phyloP scores from a whole-genome alignment of 768 basidiomycete genomes.

The Leccinum subtestaceum region DNA sequence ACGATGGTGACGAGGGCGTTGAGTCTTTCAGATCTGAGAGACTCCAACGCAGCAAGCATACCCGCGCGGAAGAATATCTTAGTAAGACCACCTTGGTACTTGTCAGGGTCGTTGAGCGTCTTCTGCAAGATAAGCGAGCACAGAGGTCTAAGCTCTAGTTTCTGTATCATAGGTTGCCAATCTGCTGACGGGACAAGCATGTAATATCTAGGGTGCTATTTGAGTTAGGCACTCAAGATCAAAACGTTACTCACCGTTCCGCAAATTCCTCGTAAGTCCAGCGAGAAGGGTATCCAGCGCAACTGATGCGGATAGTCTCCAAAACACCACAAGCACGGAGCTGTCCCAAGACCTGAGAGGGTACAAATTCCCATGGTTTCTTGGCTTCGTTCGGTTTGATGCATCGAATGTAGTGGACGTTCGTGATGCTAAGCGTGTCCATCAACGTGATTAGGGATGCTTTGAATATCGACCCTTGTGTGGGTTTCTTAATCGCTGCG shows the following conservation, averaged over 20 bases:
- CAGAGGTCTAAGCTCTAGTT: constrained; percentile 73
- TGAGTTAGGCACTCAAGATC: constrained; percentile 18
- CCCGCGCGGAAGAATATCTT: constrained; percentile 99
- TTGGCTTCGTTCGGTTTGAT: constrained; percentile 99
- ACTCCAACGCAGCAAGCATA: constrained; percentile 95
- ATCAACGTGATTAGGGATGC: constrained; percentile 89
- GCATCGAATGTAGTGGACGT: constrained; percentile 98
- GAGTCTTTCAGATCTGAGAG: constrained; percentile 81
- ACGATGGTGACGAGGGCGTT: constrained; percentile 92
- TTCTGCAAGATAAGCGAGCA: constrained; percentile 82
- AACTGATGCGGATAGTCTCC: constrained; percentile 97
- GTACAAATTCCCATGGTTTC: constrained; percentile 93
- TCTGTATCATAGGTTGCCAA: constrained; percentile 85
- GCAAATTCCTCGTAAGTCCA: constrained; percentile 99
- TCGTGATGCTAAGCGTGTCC: constrained; percentile 96
- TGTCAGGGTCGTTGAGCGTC: constrained; percentile 91
- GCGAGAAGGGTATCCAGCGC: constrained; percentile 96
- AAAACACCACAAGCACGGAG: constrained; percentile 97
- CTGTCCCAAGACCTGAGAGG: constrained; percentile 93
- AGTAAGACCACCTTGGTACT: constrained; percentile 94
- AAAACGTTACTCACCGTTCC: constrained; percentile 64
- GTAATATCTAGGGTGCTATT: constrained; percentile 68
- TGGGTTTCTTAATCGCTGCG: constrained; percentile 82
- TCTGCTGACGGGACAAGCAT: constrained; percentile 87
- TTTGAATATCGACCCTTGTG: constrained; percentile 98